These are phyloP conservation scores for Calonectria leucothoes DNA, from an alignment of 2,329 filamentous ascomycete genomes.

Conservation along the genomic window DNA sequence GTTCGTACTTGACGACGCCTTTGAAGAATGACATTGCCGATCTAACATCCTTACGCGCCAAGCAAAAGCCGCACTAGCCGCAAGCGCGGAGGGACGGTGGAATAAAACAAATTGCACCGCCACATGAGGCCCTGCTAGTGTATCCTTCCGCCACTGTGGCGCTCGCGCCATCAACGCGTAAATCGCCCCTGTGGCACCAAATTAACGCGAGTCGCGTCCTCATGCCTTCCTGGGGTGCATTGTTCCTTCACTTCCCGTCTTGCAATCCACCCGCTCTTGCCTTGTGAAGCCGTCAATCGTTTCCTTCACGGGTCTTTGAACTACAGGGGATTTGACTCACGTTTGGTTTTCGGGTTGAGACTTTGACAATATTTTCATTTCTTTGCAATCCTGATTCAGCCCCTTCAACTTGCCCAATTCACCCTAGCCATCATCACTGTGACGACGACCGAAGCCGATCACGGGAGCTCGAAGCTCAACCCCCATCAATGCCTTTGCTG, in stretches of 20 bases:
- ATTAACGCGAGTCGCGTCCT: conserved; percentile 48
- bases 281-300: conserved; percentile 19
- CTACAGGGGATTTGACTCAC: background rate
- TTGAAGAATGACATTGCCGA: conserved; percentile 35
- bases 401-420: background rate
- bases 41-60: conserved; percentile 26
- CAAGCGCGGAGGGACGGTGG: conserved; percentile 24
- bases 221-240: conserved; percentile 22
- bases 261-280: conserved; percentile 3
- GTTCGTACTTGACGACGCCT: conserved; percentile 16
- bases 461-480: conserved; percentile 4
- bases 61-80: conserved; percentile 30
- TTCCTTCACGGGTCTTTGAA: conserved; percentile 2
- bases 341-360: background rate
- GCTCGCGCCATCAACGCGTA: conserved; percentile 33
- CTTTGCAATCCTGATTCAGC: background rate
- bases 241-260: conserved; percentile 27
- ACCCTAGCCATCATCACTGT: background rate
- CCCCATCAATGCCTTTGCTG: conserved; percentile 57
- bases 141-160: conserved; percentile 32
- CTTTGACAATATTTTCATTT: background rate
- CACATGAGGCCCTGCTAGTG: conserved; percentile 26
- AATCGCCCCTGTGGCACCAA: conserved; percentile 41
- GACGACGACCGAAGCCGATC: background rate
- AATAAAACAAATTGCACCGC: conserved; percentile 20